Percentiles rank a stretch among this genome's conserved stretches.
These are phyloP conservation scores for Picea sitchensis DNA, from an alignment of 75 land plant species.

Conservation along the genomic window DNA sequence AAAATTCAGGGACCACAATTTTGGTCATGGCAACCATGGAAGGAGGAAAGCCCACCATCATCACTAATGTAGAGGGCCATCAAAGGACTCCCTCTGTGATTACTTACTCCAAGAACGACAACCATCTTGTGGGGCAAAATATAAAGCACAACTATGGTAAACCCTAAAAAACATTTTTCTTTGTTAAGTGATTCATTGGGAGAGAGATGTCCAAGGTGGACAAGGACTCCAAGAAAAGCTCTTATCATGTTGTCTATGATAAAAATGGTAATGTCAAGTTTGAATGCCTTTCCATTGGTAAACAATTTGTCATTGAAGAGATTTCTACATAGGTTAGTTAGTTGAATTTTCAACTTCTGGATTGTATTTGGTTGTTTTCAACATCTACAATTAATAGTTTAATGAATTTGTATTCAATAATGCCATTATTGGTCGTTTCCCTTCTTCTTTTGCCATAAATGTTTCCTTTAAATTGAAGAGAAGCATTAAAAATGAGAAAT, in stretches of 20 bases:
- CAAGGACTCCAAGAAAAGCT: slow-evolving; percentile 66
- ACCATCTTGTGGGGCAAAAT: slow-evolving; percentile 48
- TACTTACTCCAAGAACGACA: slow-evolving; percentile 51
- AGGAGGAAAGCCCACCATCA: slow-evolving; percentile 62
- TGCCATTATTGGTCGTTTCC: too few relatives aligned
- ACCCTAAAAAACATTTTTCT: slow-evolving; percentile 61
- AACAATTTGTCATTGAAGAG: slow-evolving; percentile 74
- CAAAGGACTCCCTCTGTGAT: slow-evolving; percentile 59
- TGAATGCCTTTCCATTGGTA: slow-evolving; percentile 66
- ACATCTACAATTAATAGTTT: too few relatives aligned
- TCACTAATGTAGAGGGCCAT: slow-evolving; percentile 56
- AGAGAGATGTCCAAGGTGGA: slow-evolving; percentile 60
- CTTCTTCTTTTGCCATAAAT: too few relatives aligned
- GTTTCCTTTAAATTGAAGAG: too few relatives aligned
- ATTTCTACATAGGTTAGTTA: slow-evolving; percentile 49
- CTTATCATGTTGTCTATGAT: slow-evolving; percentile 52
- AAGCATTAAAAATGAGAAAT: too few relatives aligned
- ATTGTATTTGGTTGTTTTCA: too few relatives aligned
- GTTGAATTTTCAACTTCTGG: not conserved
- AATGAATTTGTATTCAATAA: too few relatives aligned
- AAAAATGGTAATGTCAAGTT: slow-evolving; percentile 77
- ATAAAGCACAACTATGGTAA: slow-evolving; percentile 60
- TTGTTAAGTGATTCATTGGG: slow-evolving; percentile 60
- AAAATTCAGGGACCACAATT: slow-evolving; percentile 49
- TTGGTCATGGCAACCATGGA: slow-evolving; percentile 70